Evolutionary conservation across 257 asterid genomes (phyloP), one percentile per base, ranked within the genome.

Genomic region (Solanum sejunctum): DNA sequence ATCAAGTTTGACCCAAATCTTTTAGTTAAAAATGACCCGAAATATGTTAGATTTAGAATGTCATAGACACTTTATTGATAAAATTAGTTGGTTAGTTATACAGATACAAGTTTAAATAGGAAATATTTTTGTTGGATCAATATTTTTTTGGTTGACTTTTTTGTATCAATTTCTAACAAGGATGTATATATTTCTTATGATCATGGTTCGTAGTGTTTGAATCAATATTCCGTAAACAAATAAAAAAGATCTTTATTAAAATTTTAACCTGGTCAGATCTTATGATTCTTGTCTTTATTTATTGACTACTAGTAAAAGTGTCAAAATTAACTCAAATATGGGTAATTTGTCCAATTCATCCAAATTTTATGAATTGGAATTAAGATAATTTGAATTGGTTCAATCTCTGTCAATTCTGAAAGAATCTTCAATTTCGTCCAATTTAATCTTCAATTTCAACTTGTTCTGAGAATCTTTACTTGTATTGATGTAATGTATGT

Each of bases 161-260:
- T 12, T 64, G 6, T 64, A 20, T 28, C n/a, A 66, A 15, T 13
- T 28, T 66, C 47, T 66, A 15, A 28, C 12, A 1, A 66, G n/a
- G 47, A 0, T 28, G 7, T 12, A 54, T 4, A 7, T 7, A 1
- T 61, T 11, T 61, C 12, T 0, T 64, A 64, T 13, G 28, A 26
- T 6, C 0, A 13, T 26, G 1, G 3, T 49, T 36, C 6, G 55
- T 49, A 13, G 16, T 13, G 6, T 61, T 12, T 0, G 8, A 7
- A 0, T 1, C 4, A 61, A 0, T 21, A 5, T 61, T 61, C 26
- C 1, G 4, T 21, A 23, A 0, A 63, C 0, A 1, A 10, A 58
- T 58, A 20, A 5, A 10, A 58, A 0, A n/a, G 20, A n/a, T 0
- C 36, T 32, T 32, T 0, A n/a, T 3, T 10, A 10, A 3, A 60